These are phyloP conservation scores for Chytriomyces hyalinus DNA, from an alignment of 192 early-diverging fungal species.

Conservation along the genomic window DNA sequence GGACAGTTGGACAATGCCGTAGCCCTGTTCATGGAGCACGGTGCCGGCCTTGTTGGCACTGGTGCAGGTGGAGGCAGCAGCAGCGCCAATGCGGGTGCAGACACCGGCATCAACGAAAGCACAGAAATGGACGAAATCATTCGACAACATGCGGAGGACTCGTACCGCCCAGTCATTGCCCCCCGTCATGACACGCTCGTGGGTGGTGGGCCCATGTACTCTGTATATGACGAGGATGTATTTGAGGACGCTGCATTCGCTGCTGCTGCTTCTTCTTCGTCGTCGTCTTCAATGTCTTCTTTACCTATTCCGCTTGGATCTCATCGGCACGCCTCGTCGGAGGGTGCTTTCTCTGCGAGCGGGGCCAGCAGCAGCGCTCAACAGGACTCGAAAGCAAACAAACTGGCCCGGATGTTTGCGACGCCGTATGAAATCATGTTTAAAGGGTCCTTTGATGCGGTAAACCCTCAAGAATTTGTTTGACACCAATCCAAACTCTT, in stretches of 20 bases:
- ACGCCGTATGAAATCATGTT: slow-evolving; percentile 91
- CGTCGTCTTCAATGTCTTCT: neutral
- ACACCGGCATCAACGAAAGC: neutral
- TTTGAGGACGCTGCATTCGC: neutral
- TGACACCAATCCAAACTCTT: slow-evolving; percentile 44
- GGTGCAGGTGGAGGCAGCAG: slow-evolving; percentile 22
- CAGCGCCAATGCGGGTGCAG: slow-evolving; percentile 40
- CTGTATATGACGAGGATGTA: slow-evolving; percentile 6
- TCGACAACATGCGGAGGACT: slow-evolving; percentile 34
- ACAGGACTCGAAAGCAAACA: slow-evolving; percentile 17
- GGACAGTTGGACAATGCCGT: slow-evolving; percentile 78
- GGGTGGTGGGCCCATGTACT: slow-evolving; percentile 47
- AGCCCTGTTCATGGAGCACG: slow-evolving; percentile 83
- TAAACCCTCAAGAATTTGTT: slow-evolving; percentile 58
- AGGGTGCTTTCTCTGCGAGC: slow-evolving; percentile 8
- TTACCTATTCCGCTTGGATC: neutral
- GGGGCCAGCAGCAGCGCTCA: neutral
- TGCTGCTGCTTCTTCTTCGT: neutral
- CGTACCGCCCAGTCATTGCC: slow-evolving; percentile 84
- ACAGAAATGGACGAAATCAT: slow-evolving; percentile 39
- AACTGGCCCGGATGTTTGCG: slow-evolving; percentile 75
- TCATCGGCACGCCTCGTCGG: neutral
- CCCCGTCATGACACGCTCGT: slow-evolving; percentile 77
- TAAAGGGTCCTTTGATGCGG: slow-evolving; percentile 71
- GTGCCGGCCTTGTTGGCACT: slow-evolving; percentile 58